Percentiles rank a stretch among this genome's conserved stretches.
These are phyloP conservation scores for Agrostemma githago DNA, from an alignment of 148 eudicot genomes.

Conservation along the genomic window DNA sequence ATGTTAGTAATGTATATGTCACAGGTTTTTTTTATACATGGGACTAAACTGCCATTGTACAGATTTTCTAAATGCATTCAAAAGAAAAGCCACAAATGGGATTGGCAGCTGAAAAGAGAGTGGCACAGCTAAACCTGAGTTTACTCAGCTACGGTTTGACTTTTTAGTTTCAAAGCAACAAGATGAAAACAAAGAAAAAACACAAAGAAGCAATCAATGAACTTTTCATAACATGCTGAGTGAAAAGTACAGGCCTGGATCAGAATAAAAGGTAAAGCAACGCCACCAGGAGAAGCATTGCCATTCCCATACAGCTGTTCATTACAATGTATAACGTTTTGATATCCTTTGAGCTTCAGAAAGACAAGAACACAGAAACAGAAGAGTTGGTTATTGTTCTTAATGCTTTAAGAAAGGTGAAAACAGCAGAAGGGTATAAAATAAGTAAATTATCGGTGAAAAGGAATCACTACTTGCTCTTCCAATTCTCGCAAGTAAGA, in stretches of 20 bases:
- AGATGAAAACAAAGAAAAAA: neutral
- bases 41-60: no score
- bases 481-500: conserved; percentile 79
- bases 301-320: conserved; percentile 65
- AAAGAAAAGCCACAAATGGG: no score
- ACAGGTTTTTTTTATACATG: no score
- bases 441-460: neutral
- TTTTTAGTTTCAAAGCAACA: no score
- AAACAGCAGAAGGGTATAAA: neutral
- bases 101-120: no score
- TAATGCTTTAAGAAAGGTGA: neutral
- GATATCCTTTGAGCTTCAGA: conserved; percentile 58
- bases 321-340: conserved; percentile 69
- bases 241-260: conserved; percentile 51
- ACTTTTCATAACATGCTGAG: neutral
- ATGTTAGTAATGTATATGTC: no score
- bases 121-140: no score
- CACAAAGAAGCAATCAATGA: neutral
- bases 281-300: conserved; percentile 76
- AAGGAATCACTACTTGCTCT: conserved; percentile 59
- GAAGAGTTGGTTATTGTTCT: neutral
- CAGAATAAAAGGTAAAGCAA: conserved; percentile 83
- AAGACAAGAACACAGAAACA: neutral
- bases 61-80: no score
- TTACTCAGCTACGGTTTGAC: no score